phyloP scores from a whole-genome alignment of 306 rosid species.

The Rubus idaeus region DNA sequence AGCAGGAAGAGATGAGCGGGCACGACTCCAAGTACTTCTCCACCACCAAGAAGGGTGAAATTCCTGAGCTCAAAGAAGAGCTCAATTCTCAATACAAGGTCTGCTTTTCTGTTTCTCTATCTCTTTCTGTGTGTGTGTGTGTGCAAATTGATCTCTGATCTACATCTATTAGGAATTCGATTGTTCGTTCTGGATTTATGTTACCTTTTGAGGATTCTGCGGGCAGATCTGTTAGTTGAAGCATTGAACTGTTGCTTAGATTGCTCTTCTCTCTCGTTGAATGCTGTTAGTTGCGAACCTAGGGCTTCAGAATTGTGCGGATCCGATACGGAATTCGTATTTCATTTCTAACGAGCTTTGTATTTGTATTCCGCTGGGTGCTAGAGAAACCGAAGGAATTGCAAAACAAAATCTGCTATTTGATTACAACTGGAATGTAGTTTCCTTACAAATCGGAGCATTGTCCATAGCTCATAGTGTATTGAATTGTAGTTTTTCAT shows the following conservation, averaged over 20 bases:
- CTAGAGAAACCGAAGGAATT: neutral
- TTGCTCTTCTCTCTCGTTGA: neutral
- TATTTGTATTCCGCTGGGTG: neutral
- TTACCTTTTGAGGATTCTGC: neutral
- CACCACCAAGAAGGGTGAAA: conserved; percentile 98
- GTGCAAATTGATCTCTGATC: conserved; percentile 33
- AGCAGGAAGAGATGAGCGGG: conserved; percentile 64
- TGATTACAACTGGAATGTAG: neutral
- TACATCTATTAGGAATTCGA: conserved; percentile 12
- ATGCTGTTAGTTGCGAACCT: neutral
- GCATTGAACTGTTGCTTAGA: conserved; percentile 13
- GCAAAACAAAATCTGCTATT: neutral
- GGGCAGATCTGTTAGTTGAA: conserved; percentile 38
- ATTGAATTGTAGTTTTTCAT: neutral
- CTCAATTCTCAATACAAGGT: conserved; percentile 99
- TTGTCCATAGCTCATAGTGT: neutral
- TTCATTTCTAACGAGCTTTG: neutral
- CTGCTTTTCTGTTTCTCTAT: conserved; percentile 13
- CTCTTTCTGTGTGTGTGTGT: neutral
- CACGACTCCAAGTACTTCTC: conserved; percentile 99
- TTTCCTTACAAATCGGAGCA: neutral
- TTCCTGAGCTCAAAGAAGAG: conserved; percentile 99
- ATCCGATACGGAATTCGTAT: neutral
- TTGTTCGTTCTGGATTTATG: neutral
- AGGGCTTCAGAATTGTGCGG: conserved; percentile 18